Conservation (phyloP, 805 yeast species). For the Candida ascalaphidarum region DNA sequence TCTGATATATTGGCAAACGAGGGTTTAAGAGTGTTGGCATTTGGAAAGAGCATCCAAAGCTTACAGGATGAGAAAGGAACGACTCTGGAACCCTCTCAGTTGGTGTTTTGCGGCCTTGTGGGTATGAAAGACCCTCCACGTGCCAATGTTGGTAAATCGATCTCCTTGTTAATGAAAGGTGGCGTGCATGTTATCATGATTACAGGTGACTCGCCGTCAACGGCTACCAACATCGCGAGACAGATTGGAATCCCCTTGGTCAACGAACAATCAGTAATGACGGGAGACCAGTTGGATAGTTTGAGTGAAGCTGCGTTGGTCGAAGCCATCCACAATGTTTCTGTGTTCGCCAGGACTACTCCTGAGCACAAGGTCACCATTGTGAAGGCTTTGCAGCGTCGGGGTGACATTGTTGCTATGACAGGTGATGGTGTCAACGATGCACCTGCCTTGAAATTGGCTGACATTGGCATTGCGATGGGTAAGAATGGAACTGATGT, state of each 20-base stretch:
- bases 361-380: slow-evolving; percentile 90
- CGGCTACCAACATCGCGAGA: slow-evolving; percentile 77
- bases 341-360: slow-evolving; percentile 90
- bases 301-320: slow-evolving; percentile 69
- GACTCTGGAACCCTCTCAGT: slow-evolving; percentile 38
- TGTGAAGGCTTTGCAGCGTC: slow-evolving; percentile 78
- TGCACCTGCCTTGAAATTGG: slow-evolving; percentile 95
- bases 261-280: slow-evolving; percentile 61
- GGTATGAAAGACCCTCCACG: slow-evolving; percentile 99
- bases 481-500: slow-evolving; percentile 94
- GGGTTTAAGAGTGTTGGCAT: slow-evolving; percentile 80
- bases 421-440: slow-evolving; percentile 99
- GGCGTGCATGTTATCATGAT: slow-evolving; percentile 98
- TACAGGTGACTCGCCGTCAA: slow-evolving; percentile 87
- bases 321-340: slow-evolving; percentile 69
- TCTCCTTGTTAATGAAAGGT: slow-evolving; percentile 72
- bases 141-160: slow-evolving; percentile 69
- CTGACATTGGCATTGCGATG: slow-evolving; percentile 95
- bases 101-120: slow-evolving; percentile 75
- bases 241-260: slow-evolving; percentile 83
- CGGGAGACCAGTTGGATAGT: slow-evolving; percentile 75
- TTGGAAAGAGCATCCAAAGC: slow-evolving; percentile 48
- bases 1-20: slow-evolving; percentile 65
- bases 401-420: slow-evolving; percentile 97
- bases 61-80: slow-evolving; percentile 19